Base-by-base conservation (phyloP, 805 yeast species). In the Candida parachauliodes region DNA sequence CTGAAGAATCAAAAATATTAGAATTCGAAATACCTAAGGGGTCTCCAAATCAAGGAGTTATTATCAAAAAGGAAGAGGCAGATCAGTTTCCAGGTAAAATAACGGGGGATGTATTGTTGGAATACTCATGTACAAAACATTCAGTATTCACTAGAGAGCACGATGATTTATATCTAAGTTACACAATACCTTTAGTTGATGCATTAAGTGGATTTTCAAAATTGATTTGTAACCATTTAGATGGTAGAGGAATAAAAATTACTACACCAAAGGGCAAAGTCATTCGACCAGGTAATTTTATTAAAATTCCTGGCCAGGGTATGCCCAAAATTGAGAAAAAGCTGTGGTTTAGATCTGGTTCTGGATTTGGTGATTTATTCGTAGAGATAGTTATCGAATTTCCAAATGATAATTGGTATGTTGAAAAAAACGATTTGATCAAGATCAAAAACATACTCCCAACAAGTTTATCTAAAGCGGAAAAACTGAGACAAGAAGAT, bases 331-430 rank as follows among this genome's bases (percentile, higher is more conserved):
- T 63, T 41, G 40, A 40, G 30, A 34, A 45, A n/a, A 41, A 35
- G 17, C 41, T 47, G 1, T 62, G 70, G 67, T 63, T 61, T 37
- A 45, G 51, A 11, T 43, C 58, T 4, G 52, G 47, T 43, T 19
- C 28, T 2, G 51, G 48, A 36, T 63, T 63, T 30, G 96, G 96
- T 18, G 85, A 85, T 55, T 62, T 88, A 45, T 88, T 78, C 50
- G 67, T 88, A 12, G 75, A 70, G 36, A 58, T 86, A n/a, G 76
- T 76, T 15, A 77, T 89, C 36, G 87, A 80, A 48, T 88, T 89
- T 56, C 97, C 96, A 2, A 70, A 71, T 24, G 94, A 88, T 57
- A 76, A 81, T 51, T 88, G 96, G 96, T 81, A 81, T 51, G 59
- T 76, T 47, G 96, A 88, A 55, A 76, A 72, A 49, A 70, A 77